phyloP scores from a whole-genome alignment of 1,284 basidiomycete species.

The Inonotus hispidus region DNA sequence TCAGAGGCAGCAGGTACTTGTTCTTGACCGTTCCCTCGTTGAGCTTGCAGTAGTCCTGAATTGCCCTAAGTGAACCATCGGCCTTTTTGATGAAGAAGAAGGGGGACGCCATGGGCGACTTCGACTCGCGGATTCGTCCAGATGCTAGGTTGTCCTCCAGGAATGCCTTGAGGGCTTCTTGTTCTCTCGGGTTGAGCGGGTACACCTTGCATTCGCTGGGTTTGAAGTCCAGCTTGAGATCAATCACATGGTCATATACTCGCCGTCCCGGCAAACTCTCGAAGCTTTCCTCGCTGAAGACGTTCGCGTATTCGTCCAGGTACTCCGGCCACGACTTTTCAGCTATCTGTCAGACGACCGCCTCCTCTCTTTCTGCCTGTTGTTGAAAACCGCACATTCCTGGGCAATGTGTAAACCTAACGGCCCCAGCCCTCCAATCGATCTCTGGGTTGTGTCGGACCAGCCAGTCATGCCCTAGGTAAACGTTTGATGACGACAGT shows the following conservation, averaged over 20 bases:
- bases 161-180: background rate
- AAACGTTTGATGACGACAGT: no score
- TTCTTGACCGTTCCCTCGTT: constrained; percentile 36
- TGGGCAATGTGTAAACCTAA: background rate
- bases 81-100: background rate
- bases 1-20: constrained; percentile 32
- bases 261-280: no score
- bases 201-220: background rate
- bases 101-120: background rate
- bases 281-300: no score
- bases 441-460: background rate
- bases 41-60: constrained; percentile 34
- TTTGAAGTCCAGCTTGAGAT: background rate
- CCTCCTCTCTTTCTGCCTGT: no score
- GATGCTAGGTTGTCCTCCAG: background rate
- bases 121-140: background rate
- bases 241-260: no score
- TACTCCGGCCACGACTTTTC: no score
- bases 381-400: background rate
- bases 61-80: background rate
- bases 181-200: background rate
- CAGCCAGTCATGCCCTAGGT: background rate
- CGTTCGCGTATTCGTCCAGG: no score
- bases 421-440: background rate
- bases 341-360: background rate